These are phyloP conservation scores for Sphaerostilbella broomeana DNA, from an alignment of 2,329 filamentous ascomycete species.

Conservation along the genomic window DNA sequence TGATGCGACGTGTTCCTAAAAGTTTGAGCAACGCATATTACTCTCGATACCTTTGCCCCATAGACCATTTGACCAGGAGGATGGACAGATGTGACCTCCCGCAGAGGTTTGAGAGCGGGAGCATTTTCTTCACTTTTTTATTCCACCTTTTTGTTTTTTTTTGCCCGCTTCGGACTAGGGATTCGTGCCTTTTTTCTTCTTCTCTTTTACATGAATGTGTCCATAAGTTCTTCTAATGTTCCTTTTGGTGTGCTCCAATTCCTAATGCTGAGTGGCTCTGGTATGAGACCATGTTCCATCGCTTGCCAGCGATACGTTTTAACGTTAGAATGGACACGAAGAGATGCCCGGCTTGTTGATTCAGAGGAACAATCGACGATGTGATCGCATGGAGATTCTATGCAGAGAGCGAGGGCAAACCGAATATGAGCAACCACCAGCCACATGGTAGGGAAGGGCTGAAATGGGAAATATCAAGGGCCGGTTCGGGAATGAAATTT, in stretches of 20 bases:
- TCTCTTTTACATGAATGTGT: conserved; percentile 25
- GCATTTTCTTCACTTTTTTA: conserved; percentile 10
- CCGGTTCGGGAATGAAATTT: too few relatives aligned
- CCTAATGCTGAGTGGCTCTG: conserved; percentile 21
- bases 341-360: background rate
- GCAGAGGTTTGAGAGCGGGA: conserved; percentile 27
- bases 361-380: conserved; percentile 4
- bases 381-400: background rate
- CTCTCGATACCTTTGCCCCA: conserved; percentile 44
- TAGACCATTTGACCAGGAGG: conserved; percentile 36
- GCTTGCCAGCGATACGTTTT: too few relatives aligned
- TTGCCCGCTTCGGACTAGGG: conserved; percentile 20
- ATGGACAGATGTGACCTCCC: conserved; percentile 24
- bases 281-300: conserved; percentile 2
- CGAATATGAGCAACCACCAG: too few relatives aligned
- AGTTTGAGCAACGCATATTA: conserved; percentile 39
- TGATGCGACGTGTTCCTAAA: conserved; percentile 40
- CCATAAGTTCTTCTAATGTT: conserved; percentile 22
- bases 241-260: conserved; percentile 23
- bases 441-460: too few relatives aligned
- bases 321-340: too few relatives aligned
- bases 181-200: conserved; percentile 19
- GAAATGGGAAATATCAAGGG: too few relatives aligned
- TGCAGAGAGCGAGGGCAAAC: too few relatives aligned
- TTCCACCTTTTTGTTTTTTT: conserved; percentile 1